These are phyloP conservation scores for Agrocybe pediades DNA, from an alignment of 768 basidiomycete species.

Conservation along the genomic window DNA sequence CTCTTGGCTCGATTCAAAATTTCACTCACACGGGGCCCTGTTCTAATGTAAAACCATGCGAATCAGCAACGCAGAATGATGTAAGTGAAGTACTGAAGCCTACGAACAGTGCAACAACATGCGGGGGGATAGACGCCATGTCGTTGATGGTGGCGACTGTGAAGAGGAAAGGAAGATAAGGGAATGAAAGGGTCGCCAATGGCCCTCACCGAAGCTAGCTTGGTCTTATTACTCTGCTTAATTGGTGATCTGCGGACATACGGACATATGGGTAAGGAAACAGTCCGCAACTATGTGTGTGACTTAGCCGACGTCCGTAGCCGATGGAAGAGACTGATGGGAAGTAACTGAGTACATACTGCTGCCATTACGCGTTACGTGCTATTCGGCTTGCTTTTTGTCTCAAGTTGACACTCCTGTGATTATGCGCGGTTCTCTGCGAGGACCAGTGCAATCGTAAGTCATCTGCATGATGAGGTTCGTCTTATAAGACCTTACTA, in stretches of 20 bases:
- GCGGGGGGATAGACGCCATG: neutral
- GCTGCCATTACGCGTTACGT: no score
- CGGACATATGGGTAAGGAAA: neutral
- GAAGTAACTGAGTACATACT: neutral
- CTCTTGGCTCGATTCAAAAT: neutral
- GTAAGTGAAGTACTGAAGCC: neutral
- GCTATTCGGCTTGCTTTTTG: neutral
- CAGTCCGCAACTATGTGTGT: neutral
- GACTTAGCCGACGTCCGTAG: neutral
- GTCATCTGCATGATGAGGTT: neutral
- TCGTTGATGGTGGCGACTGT: neutral
- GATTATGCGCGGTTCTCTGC: neutral
- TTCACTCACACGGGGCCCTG: neutral
- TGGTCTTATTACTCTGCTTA: neutral
- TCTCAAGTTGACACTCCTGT: neutral
- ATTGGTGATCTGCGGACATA: neutral
- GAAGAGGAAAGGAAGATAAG: neutral
- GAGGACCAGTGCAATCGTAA: neutral
- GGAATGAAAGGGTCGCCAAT: neutral
- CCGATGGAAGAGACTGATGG: neutral
- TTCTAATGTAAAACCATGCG: neutral
- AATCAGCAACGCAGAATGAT: neutral
- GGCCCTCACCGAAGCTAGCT: neutral
- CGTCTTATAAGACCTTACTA: no score
- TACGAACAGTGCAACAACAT: neutral